These are phyloP conservation scores for Lachancea quebecensis DNA, from an alignment of 805 yeast species.

Conservation along the genomic window DNA sequence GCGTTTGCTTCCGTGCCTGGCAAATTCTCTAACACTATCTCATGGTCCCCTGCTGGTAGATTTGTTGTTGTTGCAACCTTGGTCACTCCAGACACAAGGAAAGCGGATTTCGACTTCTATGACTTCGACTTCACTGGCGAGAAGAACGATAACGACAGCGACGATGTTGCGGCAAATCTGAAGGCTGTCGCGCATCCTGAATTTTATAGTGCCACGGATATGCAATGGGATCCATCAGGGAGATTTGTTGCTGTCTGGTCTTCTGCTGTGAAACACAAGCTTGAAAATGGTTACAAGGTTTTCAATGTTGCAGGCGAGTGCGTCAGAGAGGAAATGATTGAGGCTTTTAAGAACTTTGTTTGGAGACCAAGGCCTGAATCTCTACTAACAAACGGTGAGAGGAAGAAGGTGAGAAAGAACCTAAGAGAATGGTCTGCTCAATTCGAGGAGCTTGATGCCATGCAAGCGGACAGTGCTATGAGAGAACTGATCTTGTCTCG, in stretches of 20 bases:
- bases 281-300: constrained; percentile 86
- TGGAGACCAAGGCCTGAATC: constrained; percentile 98
- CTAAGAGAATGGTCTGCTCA: constrained; percentile 83
- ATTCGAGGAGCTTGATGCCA: constrained; percentile 90
- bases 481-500: constrained; percentile 83
- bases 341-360: constrained; percentile 77
- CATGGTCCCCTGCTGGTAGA: constrained; percentile 92
- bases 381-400: constrained; percentile 65
- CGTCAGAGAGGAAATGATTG: constrained; percentile 68
- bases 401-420: constrained; percentile 85
- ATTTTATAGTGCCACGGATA: constrained; percentile 71
- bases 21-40: constrained; percentile 63
- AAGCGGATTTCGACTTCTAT: constrained; percentile 73
- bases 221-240: constrained; percentile 95
- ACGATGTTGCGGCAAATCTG: constrained; percentile 49
- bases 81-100: constrained; percentile 38
- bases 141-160: constrained; percentile 26
- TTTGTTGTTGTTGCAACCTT: constrained; percentile 53
- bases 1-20: constrained; percentile 50
- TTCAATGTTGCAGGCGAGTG: constrained; percentile 77
- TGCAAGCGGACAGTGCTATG: constrained; percentile 89
- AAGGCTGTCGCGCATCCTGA: constrained; percentile 57
- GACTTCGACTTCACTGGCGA: constrained; percentile 82
- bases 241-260: constrained; percentile 86
- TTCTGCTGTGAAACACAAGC: constrained; percentile 71